These are phyloP conservation scores for Hygrophila difformis DNA, from an alignment of 257 asterid genomes.

Conservation along the genomic window DNA sequence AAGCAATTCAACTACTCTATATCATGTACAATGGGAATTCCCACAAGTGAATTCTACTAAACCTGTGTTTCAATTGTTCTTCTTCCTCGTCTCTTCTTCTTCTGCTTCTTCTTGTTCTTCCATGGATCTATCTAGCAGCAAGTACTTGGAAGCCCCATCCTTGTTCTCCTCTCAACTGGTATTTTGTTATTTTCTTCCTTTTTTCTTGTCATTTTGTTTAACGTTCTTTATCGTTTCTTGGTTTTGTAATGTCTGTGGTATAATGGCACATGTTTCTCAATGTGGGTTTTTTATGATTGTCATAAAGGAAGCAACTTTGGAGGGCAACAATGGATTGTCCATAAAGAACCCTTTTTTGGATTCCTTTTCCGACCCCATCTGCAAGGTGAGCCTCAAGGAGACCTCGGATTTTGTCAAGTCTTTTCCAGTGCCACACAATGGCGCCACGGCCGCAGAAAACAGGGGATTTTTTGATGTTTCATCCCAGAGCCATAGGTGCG, in stretches of 20 bases:
- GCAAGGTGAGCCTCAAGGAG: conserved; percentile 79
- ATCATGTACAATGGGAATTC: conserved; percentile 7
- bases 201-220: neutral
- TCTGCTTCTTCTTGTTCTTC: neutral
- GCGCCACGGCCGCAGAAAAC: conserved; percentile 12
- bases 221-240: conserved; percentile 3
- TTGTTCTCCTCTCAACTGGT: conserved; percentile 37
- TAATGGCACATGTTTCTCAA: neutral
- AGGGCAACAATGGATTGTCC: conserved; percentile 28
- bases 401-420: conserved; percentile 79
- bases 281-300: conserved; percentile 10
- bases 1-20: conserved; percentile 12
- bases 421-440: conserved; percentile 39
- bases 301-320: conserved; percentile 41
- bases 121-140: conserved; percentile 55
- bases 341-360: conserved; percentile 53
- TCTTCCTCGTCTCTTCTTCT: too few relatives aligned
- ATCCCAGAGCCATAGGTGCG: conserved; percentile 27
- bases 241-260: conserved; percentile 1
- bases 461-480: conserved; percentile 35
- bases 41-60: neutral
- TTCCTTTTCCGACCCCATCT: conserved; percentile 54
- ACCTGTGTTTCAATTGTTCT: conserved; percentile 1
- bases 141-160: conserved; percentile 38
- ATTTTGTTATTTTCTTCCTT: neutral